phyloP scores from a whole-genome alignment of 257 asterid species.

The Lycium ferocissimum region DNA sequence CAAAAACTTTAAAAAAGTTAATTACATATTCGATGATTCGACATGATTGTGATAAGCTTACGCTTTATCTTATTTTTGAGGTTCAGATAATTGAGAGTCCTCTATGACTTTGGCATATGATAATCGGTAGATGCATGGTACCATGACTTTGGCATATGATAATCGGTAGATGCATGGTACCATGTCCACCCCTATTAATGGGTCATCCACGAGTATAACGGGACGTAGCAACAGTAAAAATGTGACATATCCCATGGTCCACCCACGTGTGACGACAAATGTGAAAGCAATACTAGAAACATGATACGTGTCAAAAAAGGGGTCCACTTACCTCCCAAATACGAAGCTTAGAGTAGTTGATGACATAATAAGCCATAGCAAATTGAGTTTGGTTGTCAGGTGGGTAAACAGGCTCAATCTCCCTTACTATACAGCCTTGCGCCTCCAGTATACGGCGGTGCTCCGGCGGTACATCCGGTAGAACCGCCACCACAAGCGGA shows the following conservation, averaged over 20 bases:
- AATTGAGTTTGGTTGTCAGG: conserved; percentile 55
- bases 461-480: conserved; percentile 56
- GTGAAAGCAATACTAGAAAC: not conserved
- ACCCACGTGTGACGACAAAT: not conserved
- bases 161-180: too few species aligned
- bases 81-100: too few species aligned
- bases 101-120: too few species aligned
- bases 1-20: too few species aligned
- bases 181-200: too few species aligned
- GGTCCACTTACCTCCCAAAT: conserved; percentile 53
- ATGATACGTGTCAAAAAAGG: not conserved
- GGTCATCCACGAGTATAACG: not conserved
- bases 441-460: conserved; percentile 52
- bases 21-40: too few species aligned
- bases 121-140: too few species aligned
- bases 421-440: conserved; percentile 55
- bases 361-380: conserved; percentile 59
- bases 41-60: too few species aligned
- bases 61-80: too few species aligned
- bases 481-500: conserved; percentile 59
- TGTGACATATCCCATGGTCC: not conserved
- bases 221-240: not conserved
- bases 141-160: too few species aligned
- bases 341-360: conserved; percentile 62
- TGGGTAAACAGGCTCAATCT: conserved; percentile 55